Conservation (phyloP, 441 rosid genomes). For the Raphanus hybrid region DNA sequence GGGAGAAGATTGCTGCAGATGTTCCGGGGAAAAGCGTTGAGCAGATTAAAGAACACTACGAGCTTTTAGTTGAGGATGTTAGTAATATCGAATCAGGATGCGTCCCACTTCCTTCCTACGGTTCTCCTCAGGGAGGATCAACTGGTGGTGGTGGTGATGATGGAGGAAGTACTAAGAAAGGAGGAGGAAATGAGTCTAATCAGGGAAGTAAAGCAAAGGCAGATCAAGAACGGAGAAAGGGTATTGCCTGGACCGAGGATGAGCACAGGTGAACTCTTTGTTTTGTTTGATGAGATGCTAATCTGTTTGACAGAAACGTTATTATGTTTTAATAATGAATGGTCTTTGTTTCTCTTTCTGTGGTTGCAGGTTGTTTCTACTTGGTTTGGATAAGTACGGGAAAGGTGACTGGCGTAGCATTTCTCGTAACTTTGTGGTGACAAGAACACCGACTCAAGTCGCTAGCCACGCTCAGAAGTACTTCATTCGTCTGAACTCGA, state of each 20-base stretch:
- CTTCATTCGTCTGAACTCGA: slow-evolving; percentile 84
- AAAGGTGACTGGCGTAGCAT: slow-evolving; percentile 99
- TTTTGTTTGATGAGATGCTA: slow-evolving; percentile 29
- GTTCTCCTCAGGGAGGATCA: neutral
- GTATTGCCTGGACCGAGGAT: slow-evolving; percentile 98
- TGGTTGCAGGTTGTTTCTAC: slow-evolving; percentile 82
- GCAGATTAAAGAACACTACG: slow-evolving; percentile 85
- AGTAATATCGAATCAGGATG: slow-evolving; percentile 81
- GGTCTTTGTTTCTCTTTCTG: neutral
- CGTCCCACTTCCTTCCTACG: slow-evolving; percentile 61
- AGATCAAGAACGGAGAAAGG: slow-evolving; percentile 97
- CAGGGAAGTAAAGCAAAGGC: slow-evolving; percentile 87
- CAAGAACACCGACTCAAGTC: slow-evolving; percentile 98
- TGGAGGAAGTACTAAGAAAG: neutral
- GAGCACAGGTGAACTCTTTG: slow-evolving; percentile 78
- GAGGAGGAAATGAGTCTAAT: slow-evolving; percentile 59
- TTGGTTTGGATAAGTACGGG: slow-evolving; percentile 94
- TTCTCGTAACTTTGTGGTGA: slow-evolving; percentile 92
- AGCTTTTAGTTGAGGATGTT: slow-evolving; percentile 83
- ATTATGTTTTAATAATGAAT: neutral
- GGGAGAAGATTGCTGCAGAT: slow-evolving; percentile 89
- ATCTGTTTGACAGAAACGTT: slow-evolving; percentile 9
- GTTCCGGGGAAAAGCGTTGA: slow-evolving; percentile 83
- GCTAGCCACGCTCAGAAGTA: slow-evolving; percentile 99
- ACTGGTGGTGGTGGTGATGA: neutral